Percentiles rank a stretch among this genome's conserved stretches.
These are phyloP conservation scores for Rickenella mellea DNA, from an alignment of 768 basidiomycete genomes.

Conservation along the genomic window DNA sequence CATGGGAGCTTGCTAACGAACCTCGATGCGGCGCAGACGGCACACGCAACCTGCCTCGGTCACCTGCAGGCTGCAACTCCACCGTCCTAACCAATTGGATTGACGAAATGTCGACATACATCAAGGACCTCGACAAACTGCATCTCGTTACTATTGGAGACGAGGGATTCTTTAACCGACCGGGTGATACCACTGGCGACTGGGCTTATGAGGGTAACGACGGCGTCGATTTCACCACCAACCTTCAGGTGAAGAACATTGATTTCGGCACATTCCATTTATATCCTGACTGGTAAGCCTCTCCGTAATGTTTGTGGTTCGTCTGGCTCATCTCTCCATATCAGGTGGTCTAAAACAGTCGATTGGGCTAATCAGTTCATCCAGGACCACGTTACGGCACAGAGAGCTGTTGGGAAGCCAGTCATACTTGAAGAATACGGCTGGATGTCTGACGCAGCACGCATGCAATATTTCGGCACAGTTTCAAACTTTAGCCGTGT, in stretches of 20 bases:
- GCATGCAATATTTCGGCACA: not conserved
- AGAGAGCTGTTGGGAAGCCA: constrained; percentile 15
- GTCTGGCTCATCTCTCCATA: not conserved
- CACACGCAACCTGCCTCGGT: constrained; percentile 10
- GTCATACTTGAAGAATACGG: constrained; percentile 11
- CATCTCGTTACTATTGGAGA: constrained; percentile 12
- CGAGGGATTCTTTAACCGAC: constrained; percentile 12
- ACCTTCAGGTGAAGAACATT: constrained; percentile 12
- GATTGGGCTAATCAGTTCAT: constrained; percentile 11
- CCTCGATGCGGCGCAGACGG: constrained; percentile 31
- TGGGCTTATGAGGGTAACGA: constrained; percentile 9
- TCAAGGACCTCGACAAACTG: constrained; percentile 10
- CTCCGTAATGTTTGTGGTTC: not conserved
- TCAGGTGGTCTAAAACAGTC: constrained; percentile 2
- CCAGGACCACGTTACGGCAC: constrained; percentile 15
- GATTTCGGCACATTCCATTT: constrained; percentile 18
- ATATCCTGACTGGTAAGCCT: constrained; percentile 7
- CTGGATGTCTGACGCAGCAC: not conserved
- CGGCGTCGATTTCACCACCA: constrained; percentile 13
- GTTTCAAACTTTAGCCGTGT: constrained; percentile 1
- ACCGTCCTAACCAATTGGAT: constrained; percentile 9
- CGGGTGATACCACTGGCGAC: not conserved
- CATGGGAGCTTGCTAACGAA: constrained; percentile 41
- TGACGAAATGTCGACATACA: constrained; percentile 10
- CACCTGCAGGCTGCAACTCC: constrained; percentile 8